Conservation (phyloP, 2,329 filamentous ascomycete species). For the Fusarium pseudocircinatum region DNA sequence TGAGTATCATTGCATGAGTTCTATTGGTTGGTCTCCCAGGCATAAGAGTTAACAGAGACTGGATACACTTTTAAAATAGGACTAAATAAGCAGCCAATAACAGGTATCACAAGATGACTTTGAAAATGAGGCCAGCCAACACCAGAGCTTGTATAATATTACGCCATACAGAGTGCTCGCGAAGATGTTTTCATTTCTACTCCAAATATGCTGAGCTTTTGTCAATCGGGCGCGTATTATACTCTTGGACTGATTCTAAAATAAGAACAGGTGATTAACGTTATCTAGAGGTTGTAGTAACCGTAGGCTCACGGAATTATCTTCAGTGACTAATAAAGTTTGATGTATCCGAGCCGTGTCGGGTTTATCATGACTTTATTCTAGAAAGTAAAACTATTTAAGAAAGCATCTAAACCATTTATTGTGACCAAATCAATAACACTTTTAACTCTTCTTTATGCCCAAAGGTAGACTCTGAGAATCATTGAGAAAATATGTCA, state of each 20-base stretch:
- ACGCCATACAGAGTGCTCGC: too few relatives aligned
- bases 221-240: too few relatives aligned
- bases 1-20: background rate
- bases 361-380: fast-evolving
- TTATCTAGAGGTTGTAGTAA: fast-evolving
- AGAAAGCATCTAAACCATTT: fast-evolving
- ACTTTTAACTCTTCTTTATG: too few relatives aligned
- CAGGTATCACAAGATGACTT: background rate
- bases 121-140: background rate
- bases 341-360: background rate
- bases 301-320: background rate
- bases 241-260: too few relatives aligned
- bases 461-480: too few relatives aligned
- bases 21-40: background rate
- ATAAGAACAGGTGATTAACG: too few relatives aligned
- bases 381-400: fast-evolving
- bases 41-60: fast-evolving
- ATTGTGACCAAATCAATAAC: too few relatives aligned
- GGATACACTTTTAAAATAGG: fast-evolving
- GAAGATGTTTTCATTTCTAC: too few relatives aligned
- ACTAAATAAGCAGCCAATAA: background rate
- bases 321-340: fast-evolving
- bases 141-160: too few relatives aligned
- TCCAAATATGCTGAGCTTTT: too few relatives aligned
- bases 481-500: background rate